Base-by-base conservation (phyloP, 208 protist species). In the Wallacemonas sp. region DNA sequence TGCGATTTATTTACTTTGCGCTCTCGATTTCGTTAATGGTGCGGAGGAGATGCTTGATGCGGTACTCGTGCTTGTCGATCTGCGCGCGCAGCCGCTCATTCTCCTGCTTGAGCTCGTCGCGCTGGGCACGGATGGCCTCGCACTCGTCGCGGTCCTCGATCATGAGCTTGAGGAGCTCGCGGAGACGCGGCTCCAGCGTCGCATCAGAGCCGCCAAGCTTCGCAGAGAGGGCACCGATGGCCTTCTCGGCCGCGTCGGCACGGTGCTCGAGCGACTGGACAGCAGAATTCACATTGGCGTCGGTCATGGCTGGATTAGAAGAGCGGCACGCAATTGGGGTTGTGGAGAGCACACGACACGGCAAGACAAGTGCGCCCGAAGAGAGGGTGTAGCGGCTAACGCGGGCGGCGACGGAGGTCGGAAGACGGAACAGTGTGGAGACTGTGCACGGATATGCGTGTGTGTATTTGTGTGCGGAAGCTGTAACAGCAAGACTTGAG, bases 21-120 rank as follows among this genome's bases (percentile, higher is more conserved):
- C 12, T 16, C 60, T 90, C 87, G 9, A 93, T 74, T 55, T 92
- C 84, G 26, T 84, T 69, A 49, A 95, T 90, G 17, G 82, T 95
- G 47, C 81, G 73, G 24, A 95, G 66, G n/a, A 95, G 81, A 70
- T 95, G 90, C 73, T 90, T 80, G n/a, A 85, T 72, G 52, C 90
- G 84, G 73, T 95, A 95, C 69, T 91, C 87, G 24, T 81, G 72
- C 68, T 92, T 95, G 36, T 34, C 33, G 4, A 92, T 72, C 65
- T 90, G 85, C 52, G 47, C 38, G 17, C 72, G 66, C 33, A 95
- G 81, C 16, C 85, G 77, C 39, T 76, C 78, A 55, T 95, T 95
- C 63, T 95, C 85, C 62, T 87, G 83, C 52, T 70, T 65, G 29
- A 95, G 55, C 65, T 91, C 90, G 64, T 92, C 83, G 14, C 87